Base-by-base conservation (phyloP, 441 rosid genomes). In the Caryocar brasiliense region DNA sequence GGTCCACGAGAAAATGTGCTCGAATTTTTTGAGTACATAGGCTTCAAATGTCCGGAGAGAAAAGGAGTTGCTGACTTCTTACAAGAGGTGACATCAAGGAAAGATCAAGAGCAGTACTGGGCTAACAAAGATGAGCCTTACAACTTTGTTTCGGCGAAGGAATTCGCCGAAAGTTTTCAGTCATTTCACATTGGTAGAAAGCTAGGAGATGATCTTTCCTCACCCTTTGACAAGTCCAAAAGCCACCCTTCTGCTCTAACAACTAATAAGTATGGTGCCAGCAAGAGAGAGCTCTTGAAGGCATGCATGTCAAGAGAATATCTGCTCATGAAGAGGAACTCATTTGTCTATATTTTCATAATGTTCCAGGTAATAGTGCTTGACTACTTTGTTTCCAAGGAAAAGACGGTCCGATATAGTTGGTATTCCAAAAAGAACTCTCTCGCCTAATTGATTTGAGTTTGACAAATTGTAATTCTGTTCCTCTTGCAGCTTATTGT, bases 31-130 rank as follows among this genome's bases (percentile, higher is more conserved):
- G 67, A 60, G 32, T 14, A 29, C 5, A 50, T 59, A 56, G 79
- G 79, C 2, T 70, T 74, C 58, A 66, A 33, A 37, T 66, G 75
- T 37, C 79, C 79, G 0, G 67, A 69, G 54, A 58, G 79, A 44
- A 74, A 74, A 40, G 79, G 75, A 3, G 59, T 66, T 3, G 79
- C 75, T 5, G 79, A 70, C 52, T 74, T 70, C 57, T 40, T 32
- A 4, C 2, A 7, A 14, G 9, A 76, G 96, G 98, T 87, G 64
- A 91, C 98, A n/a, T 91, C 96, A 12, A 76, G 28, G 70, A 91
- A 91, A 63, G 98, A 91, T 70, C 96, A 91, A 32, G 58, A 55
- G 69, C 95, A 85, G 58, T 87, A 87, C 40, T 91, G 96, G 98
- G 54, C 56, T 9, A 26, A 34, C 35, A 65, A 53, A 59, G 80